Evolutionary conservation across 371 early-diverging fungal genomes (phyloP).

Genomic region (Blakeslea trispora): DNA sequence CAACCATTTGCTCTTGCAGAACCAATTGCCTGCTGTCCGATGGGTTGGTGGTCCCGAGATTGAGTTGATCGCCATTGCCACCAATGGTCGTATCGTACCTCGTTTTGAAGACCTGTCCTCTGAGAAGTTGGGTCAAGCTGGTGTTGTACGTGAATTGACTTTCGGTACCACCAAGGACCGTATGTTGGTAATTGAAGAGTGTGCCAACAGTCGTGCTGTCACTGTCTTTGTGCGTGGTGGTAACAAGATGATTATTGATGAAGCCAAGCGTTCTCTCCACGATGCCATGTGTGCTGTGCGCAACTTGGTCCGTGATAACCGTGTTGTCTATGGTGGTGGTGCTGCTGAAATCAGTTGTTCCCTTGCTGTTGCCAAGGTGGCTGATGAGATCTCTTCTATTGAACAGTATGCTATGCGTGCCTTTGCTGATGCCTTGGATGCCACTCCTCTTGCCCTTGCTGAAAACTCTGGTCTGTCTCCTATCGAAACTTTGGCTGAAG

Average conservation of each 20-base stretch:
- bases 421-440: slow-evolving; percentile 96
- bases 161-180: slow-evolving; percentile 99
- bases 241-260: slow-evolving; percentile 99
- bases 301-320: slow-evolving; percentile 96
- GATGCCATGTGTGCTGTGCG: slow-evolving; percentile 99
- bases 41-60: slow-evolving; percentile 99
- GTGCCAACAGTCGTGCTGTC: slow-evolving; percentile 97
- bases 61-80: slow-evolving; percentile 98
- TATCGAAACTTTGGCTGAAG: slow-evolving; percentile 91
- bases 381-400: slow-evolving; percentile 89
- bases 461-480: slow-evolving; percentile 98
- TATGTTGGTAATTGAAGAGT: slow-evolving; percentile 98
- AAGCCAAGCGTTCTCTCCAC: slow-evolving; percentile 98
- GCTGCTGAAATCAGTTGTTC: slow-evolving; percentile 98
- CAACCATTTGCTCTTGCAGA: slow-evolving; percentile 98
- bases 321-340: slow-evolving; percentile 99
- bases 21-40: slow-evolving; percentile 98
- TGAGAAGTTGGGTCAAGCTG: slow-evolving; percentile 95
- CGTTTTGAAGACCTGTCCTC: slow-evolving; percentile 96
- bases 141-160: slow-evolving; percentile 90
- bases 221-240: slow-evolving; percentile 99
- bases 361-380: slow-evolving; percentile 90
- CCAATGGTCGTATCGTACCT: slow-evolving; percentile 98
- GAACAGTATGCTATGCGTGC: slow-evolving; percentile 99
- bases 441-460: slow-evolving; percentile 96